Conservation (phyloP, 805 yeast genomes). For the Lipomyces yamadae region DNA sequence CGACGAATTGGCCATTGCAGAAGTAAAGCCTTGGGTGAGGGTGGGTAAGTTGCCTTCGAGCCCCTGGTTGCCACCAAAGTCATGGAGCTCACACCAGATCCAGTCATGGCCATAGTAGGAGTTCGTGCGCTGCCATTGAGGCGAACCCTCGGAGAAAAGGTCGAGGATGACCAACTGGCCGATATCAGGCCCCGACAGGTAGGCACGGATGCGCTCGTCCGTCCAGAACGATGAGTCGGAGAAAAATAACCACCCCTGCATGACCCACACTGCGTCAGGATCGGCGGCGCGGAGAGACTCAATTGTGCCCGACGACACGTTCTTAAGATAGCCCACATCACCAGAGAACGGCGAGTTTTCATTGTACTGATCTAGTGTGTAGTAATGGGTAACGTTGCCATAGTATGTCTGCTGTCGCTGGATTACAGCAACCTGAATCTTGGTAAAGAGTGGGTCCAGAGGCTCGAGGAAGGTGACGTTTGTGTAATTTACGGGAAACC, state of each 20-base stretch:
- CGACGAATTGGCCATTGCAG: conserved; percentile 1
- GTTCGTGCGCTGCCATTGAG: neutral
- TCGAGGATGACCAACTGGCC: neutral
- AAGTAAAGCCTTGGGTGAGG: neutral
- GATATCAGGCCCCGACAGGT: neutral
- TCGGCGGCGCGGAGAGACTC: conserved; percentile 2
- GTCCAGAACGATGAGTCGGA: neutral
- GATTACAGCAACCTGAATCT: conserved; percentile 2
- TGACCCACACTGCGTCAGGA: neutral
- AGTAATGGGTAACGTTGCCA: conserved; percentile 1
- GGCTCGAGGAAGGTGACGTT: conserved; percentile 2
- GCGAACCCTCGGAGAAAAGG: neutral
- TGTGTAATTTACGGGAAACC: neutral
- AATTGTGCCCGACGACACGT: neutral
- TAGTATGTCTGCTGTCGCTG: neutral
- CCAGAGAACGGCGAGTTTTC: neutral
- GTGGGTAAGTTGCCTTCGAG: neutral
- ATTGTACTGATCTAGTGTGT: neutral
- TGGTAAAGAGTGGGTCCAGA: neutral
- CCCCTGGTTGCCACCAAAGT: conserved; percentile 1
- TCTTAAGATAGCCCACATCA: neutral
- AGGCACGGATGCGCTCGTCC: neutral
- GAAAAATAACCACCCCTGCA: conserved; percentile 1
- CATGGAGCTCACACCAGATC: conserved; percentile 3
- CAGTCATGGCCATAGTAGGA: conserved; percentile 3